Evolutionary conservation across 768 basidiomycete genomes (phyloP).

Genomic region (Calvatia gigantea): DNA sequence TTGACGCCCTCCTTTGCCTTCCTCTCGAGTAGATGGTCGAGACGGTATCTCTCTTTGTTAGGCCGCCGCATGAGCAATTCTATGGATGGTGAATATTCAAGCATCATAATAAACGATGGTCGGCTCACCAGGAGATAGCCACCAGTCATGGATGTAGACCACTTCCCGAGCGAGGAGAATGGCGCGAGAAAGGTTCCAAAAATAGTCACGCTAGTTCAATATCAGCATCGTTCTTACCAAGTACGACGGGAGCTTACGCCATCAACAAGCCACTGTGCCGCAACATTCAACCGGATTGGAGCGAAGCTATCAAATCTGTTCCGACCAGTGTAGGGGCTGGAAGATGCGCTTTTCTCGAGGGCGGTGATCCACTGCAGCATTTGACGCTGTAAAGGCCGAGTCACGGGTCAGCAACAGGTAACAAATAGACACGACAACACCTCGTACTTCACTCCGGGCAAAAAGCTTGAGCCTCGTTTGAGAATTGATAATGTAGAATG

Average conservation of each 20-base stretch:
- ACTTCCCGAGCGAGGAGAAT: slow-evolving; percentile 83
- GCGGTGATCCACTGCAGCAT: slow-evolving; percentile 98
- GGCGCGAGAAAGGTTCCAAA: slow-evolving; percentile 94
- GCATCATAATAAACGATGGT: not conserved
- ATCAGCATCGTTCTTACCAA: slow-evolving; percentile 8
- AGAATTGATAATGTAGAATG: slow-evolving; percentile 90
- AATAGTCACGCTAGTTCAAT: slow-evolving; percentile 82
- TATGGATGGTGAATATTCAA: slow-evolving; percentile 18
- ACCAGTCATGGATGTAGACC: slow-evolving; percentile 99
- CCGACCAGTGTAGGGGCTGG: slow-evolving; percentile 71
- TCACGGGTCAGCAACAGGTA: not conserved
- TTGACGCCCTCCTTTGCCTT: slow-evolving; percentile 97
- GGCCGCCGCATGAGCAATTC: slow-evolving; percentile 87
- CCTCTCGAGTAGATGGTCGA: slow-evolving; percentile 81
- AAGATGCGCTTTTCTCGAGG: slow-evolving; percentile 72
- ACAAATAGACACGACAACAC: slow-evolving; percentile 12
- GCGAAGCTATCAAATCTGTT: slow-evolving; percentile 96
- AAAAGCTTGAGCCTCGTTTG: slow-evolving; percentile 85
- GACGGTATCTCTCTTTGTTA: slow-evolving; percentile 75
- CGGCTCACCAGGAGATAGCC: slow-evolving; percentile 81
- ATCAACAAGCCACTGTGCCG: slow-evolving; percentile 97
- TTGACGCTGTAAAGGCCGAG: slow-evolving; percentile 57
- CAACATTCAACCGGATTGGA: slow-evolving; percentile 87
- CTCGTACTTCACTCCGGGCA: slow-evolving; percentile 89
- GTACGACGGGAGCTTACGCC: slow-evolving; percentile 54